Conservation (phyloP, 192 early-diverging fungal genomes). For the Funneliformis mosseae region DNA sequence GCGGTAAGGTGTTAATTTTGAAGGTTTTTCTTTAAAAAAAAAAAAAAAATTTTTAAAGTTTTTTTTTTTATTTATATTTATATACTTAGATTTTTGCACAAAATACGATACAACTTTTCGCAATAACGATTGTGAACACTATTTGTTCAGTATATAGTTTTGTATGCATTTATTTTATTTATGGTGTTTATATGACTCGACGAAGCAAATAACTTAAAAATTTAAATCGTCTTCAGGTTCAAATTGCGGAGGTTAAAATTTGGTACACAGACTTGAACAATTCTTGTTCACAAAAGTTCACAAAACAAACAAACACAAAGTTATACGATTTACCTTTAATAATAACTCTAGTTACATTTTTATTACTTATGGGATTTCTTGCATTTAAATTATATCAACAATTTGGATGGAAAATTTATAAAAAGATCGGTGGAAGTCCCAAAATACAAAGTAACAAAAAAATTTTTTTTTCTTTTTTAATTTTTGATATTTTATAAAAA, state of each 20-base stretch:
- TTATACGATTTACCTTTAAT: neutral
- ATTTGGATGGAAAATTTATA: constrained; percentile 6
- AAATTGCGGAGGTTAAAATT: neutral
- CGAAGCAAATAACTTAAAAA: neutral
- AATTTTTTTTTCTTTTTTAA: neutral
- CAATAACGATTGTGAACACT: neutral
- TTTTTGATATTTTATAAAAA: neutral
- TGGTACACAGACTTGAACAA: neutral
- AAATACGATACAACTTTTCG: constrained; percentile 1
- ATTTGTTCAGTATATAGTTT: neutral
- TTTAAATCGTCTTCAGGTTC: neutral
- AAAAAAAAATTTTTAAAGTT: too few relatives aligned
- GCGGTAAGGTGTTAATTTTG: neutral
- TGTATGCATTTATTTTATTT: neutral
- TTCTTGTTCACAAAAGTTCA: neutral
- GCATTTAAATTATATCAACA: neutral
- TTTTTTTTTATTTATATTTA: too few relatives aligned
- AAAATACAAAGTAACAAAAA: neutral
- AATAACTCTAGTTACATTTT: neutral
- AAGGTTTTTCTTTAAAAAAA: too few relatives aligned
- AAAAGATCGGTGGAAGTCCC: neutral
- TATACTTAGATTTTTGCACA: neutral
- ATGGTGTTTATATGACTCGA: neutral
- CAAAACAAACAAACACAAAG: neutral
- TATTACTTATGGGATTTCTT: neutral